A percentile compares a stretch with the other conserved stretches of the same genome.
Evolutionary conservation across 164 flowering plant species (phyloP).

Genomic region (Tetrastigma voinierianum): DNA sequence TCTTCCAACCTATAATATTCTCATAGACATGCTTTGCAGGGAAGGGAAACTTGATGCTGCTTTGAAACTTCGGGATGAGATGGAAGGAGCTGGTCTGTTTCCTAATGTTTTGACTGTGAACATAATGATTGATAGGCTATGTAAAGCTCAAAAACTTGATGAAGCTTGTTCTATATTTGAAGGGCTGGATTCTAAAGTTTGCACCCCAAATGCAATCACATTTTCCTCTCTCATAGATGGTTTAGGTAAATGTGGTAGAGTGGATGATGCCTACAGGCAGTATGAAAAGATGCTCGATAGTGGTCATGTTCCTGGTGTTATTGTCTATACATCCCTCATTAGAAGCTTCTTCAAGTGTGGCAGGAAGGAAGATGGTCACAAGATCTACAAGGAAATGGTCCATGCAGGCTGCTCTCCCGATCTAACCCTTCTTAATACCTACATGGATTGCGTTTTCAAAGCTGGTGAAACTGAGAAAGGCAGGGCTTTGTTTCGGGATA

Average conservation of each 20-base stretch:
- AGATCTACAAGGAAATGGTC: constrained; percentile 85
- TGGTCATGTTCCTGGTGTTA: constrained; percentile 52
- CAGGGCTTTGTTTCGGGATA: constrained; percentile 73
- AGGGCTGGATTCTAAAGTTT: constrained; percentile 57
- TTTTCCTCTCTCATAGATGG: constrained; percentile 89
- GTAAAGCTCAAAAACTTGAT: constrained; percentile 70
- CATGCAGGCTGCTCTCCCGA: constrained; percentile 64
- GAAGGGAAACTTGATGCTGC: constrained; percentile 67
- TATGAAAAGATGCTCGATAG: constrained; percentile 82
- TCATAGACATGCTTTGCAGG: constrained; percentile 83
- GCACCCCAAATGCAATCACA: constrained; percentile 65
- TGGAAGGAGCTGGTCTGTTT: constrained; percentile 75
- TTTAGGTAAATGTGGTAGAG: constrained; percentile 66
- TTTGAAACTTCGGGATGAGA: constrained; percentile 51
- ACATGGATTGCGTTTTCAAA: constrained; percentile 97
- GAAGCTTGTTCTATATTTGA: constrained; percentile 79
- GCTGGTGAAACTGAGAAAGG: constrained; percentile 83
- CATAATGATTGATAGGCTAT: constrained; percentile 85
- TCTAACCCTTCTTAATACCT: constrained; percentile 73
- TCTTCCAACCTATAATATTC: constrained; percentile 69
- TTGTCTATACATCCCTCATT: constrained; percentile 82
- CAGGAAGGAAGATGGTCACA: constrained; percentile 88
- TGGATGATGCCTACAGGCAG: constrained; percentile 81
- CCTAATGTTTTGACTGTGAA: constrained; percentile 84
- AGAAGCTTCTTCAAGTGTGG: constrained; percentile 77